Conservation (phyloP, 192 early-diverging fungal genomes). For the Geranomyces michiganensis region DNA sequence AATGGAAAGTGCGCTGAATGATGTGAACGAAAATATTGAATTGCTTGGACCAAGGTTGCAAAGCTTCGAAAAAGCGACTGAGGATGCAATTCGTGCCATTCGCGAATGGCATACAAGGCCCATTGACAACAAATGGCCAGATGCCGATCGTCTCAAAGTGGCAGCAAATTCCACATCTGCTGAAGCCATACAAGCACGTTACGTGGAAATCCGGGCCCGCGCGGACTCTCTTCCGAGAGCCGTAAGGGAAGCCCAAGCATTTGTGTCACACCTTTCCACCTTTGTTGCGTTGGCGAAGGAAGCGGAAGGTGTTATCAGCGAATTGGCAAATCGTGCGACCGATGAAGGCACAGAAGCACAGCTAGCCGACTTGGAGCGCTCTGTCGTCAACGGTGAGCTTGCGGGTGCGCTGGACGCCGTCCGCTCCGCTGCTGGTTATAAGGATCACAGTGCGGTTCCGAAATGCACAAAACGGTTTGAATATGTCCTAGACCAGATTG, state of each 20-base stretch:
- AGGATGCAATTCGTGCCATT: constrained; percentile 3
- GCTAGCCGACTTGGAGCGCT: constrained; percentile 20
- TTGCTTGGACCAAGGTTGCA: background rate
- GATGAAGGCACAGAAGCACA: constrained; percentile 7
- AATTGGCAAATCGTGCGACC: background rate
- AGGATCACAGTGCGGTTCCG: background rate
- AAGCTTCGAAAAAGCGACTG: constrained; percentile 17
- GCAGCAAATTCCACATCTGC: constrained; percentile 1
- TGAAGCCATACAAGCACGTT: constrained; percentile 20
- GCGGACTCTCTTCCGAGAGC: constrained; percentile 15
- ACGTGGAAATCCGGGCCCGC: constrained; percentile 20
- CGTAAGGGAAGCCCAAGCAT: background rate
- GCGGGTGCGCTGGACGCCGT: constrained; percentile 11
- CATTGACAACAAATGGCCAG: background rate
- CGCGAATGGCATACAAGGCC: constrained; percentile 7
- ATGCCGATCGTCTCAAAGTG: background rate
- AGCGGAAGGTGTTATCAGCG: background rate
- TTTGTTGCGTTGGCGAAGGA: background rate
- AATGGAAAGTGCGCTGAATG: background rate
- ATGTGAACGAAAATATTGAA: background rate
- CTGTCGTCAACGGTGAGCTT: constrained; percentile 5
- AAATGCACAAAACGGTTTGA: constrained; percentile 18
- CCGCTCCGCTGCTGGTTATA: background rate
- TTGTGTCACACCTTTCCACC: background rate
- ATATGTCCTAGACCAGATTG: constrained; percentile 15